Conservation (phyloP, 495 filamentous ascomycete genomes). For the Apodospora peruviana region DNA sequence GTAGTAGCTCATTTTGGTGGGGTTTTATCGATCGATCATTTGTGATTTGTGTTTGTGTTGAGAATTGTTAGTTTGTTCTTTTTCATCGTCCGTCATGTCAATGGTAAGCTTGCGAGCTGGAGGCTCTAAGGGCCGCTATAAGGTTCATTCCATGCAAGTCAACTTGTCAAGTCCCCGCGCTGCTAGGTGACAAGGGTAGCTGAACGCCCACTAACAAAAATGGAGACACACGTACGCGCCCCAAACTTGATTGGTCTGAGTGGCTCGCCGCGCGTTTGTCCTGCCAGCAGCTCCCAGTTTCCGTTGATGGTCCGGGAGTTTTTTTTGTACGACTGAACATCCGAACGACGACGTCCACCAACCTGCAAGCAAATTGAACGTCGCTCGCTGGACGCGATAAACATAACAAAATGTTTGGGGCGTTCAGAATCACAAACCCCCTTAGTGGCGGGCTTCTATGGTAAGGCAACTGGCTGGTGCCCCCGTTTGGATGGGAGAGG, state of each 20-base stretch:
- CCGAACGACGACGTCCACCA: background rate
- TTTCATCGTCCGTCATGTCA: too few relatives aligned
- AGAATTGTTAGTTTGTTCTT: slow-evolving; percentile 8
- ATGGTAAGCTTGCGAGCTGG: too few relatives aligned
- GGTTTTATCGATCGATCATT: too few relatives aligned
- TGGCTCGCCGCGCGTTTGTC: too few relatives aligned
- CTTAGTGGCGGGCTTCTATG: slow-evolving; percentile 79
- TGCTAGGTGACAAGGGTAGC: too few relatives aligned
- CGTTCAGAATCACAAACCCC: slow-evolving; percentile 72
- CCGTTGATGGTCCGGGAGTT: too few relatives aligned
- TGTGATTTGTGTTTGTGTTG: background rate
- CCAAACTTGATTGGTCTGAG: too few relatives aligned
- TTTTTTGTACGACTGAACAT: too few relatives aligned
- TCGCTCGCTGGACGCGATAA: background rate
- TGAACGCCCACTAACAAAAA: too few relatives aligned
- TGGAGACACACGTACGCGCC: too few relatives aligned
- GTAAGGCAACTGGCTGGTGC: slow-evolving; percentile 38
- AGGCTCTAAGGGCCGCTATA: too few relatives aligned
- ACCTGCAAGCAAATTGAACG: background rate
- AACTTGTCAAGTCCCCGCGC: background rate
- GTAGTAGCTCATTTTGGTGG: slow-evolving; percentile 80
- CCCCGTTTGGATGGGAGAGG: background rate
- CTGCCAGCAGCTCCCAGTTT: too few relatives aligned
- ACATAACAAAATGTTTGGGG: slow-evolving; percentile 59
- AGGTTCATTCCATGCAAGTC: background rate